Percentiles rank a stretch among this genome's conserved stretches.
These are phyloP conservation scores for Mycena sanguinolenta DNA, from an alignment of 768 basidiomycete species.

Conservation along the genomic window DNA sequence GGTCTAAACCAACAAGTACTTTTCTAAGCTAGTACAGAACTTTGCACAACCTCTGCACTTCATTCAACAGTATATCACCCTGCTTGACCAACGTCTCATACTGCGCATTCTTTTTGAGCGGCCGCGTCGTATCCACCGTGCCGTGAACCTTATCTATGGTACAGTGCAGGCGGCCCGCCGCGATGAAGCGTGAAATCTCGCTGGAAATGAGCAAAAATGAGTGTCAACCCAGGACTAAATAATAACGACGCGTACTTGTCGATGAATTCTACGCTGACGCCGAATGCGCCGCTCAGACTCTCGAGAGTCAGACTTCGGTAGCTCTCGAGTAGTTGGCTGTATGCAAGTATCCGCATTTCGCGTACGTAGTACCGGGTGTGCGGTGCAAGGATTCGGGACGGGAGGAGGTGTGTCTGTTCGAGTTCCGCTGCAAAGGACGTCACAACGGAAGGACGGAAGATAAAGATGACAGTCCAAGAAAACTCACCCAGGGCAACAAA, in stretches of 20 bases:
- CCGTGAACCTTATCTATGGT: constrained; percentile 96
- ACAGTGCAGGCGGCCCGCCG: constrained; percentile 85
- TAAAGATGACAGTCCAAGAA: constrained; percentile 15
- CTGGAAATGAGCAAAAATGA: constrained; percentile 51
- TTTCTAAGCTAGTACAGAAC: constrained; percentile 71
- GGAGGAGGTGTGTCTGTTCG: constrained; percentile 89
- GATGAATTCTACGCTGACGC: constrained; percentile 89
- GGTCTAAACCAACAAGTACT: background rate
- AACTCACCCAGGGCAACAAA: constrained; percentile 86
- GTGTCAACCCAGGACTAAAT: background rate
- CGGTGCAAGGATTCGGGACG: constrained; percentile 86
- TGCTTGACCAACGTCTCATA: constrained; percentile 95
- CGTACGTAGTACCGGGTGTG: constrained; percentile 93
- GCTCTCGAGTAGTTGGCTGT: constrained; percentile 90
- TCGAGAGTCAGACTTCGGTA: constrained; percentile 93
- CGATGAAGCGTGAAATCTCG: constrained; percentile 93
- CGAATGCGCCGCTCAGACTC: constrained; percentile 88
- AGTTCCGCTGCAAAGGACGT: constrained; percentile 72
- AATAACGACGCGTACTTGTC: constrained; percentile 74
- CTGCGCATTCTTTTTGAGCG: constrained; percentile 78
- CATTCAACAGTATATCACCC: constrained; percentile 90
- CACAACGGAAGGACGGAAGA: constrained; percentile 10
- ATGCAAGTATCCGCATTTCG: constrained; percentile 96
- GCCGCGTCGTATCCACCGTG: constrained; percentile 91
- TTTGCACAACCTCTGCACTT: constrained; percentile 90